Base-by-base conservation (phyloP, 2,329 filamentous ascomycete species). In the Calcarisporium arbuscula region DNA sequence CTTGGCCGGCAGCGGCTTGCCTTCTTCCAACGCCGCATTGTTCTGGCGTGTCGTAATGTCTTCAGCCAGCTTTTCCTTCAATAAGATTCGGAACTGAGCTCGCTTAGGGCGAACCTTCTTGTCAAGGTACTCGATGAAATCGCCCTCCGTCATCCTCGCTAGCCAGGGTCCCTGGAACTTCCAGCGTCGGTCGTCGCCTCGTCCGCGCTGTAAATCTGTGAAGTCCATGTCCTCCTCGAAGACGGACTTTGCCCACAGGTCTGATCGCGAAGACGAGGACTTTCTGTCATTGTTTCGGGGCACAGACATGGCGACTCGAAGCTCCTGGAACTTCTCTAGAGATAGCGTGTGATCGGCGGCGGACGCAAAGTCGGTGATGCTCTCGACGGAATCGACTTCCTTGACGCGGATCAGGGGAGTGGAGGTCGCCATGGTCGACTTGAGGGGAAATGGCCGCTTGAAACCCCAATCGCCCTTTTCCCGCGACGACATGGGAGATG, bases 381-480 rank as follows among this genome's bases (percentile, higher is more conserved):
- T 83, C 61, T 95, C 88, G 48, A 80, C 74, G 3, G 86, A 85
- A 65, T 96, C 90, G 44, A 94, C 72, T 40, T 82, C 74, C 50
- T 78, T 80, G 47, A 96, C 64, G 44, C 85, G 77, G 35, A 95
- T 74, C 32, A 85, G 68, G 8, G 88, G 85, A n/a, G 79, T 80
- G 6, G 80, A 77, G 6, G 78, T 79, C 35, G 77, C 76, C 15
- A 78, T 75, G 5, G 86, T 89, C 4, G 82, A 80, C 56, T 82
- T 82, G 8, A 82, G 63, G 2, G 90, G 90, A 6, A 96, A 68
- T 2, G 87, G 72, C 36, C 90, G 72, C 65, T 96, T 96, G 49
- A 95, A 67, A 11, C 90, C 90, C 89, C 90, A 96, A 53, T 96
- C 90, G 22, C 90, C 90, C 52, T 77, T 77, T 26, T 70, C 66